phyloP scores from a whole-genome alignment of 352 stramenopile genomes.

The Pythium biforme region DNA sequence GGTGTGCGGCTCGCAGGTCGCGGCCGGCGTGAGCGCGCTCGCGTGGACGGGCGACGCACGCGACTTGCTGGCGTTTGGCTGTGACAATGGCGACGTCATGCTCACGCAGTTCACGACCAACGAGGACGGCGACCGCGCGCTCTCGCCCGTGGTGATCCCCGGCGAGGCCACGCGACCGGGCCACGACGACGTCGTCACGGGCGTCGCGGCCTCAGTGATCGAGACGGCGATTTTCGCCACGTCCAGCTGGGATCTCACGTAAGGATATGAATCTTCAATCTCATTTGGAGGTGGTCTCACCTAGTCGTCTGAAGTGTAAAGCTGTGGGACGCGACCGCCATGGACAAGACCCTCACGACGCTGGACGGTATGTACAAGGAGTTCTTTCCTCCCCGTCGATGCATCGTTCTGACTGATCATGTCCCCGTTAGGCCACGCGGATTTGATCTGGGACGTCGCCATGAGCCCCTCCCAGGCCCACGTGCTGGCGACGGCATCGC shows the following conservation, averaged over 20 bases:
- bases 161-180: slow-evolving; percentile 25
- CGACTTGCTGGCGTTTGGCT: slow-evolving; percentile 58
- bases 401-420: background rate
- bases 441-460: slow-evolving; percentile 72
- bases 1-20: slow-evolving; percentile 42
- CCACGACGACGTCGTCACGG: slow-evolving; percentile 74
- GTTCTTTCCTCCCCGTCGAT: background rate
- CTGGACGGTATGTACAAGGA: slow-evolving; percentile 39
- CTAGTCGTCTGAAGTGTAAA: slow-evolving; percentile 47
- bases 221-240: slow-evolving; percentile 49
- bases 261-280: too few relatives aligned
- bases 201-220: slow-evolving; percentile 41
- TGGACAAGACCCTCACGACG: slow-evolving; percentile 48
- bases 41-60: slow-evolving; percentile 50
- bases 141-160: slow-evolving; percentile 34
- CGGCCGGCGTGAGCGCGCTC: slow-evolving; percentile 47
- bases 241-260: slow-evolving; percentile 75
- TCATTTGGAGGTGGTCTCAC: background rate
- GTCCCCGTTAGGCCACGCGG: slow-evolving; percentile 55
- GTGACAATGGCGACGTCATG: slow-evolving; percentile 73
- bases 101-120: slow-evolving; percentile 36
- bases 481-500: slow-evolving; percentile 55
- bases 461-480: slow-evolving; percentile 43
- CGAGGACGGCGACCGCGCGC: slow-evolving; percentile 39
- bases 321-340: slow-evolving; percentile 61